phyloP scores from a whole-genome alignment of 2,329 filamentous ascomycete species.

The Botrytis elliptica region DNA sequence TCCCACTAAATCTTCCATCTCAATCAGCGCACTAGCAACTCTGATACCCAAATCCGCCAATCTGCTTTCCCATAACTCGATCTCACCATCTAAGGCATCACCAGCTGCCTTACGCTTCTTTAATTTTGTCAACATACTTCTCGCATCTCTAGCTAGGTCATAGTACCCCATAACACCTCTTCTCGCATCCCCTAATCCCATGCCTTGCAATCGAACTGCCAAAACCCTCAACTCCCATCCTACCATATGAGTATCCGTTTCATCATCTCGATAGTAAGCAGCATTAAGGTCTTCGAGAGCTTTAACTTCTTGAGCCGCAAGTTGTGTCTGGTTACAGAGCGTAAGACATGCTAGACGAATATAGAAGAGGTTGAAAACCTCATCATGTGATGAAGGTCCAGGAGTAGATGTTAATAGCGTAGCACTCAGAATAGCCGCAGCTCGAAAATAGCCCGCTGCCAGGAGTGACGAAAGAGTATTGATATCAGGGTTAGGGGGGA shows the following conservation, averaged over 20 bases:
- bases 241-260: constrained; percentile 62
- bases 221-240: constrained; percentile 87
- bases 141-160: constrained; percentile 77
- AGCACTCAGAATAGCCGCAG: constrained; percentile 68
- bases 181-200: constrained; percentile 81
- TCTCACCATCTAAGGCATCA: constrained; percentile 40
- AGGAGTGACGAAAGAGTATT: constrained; percentile 69
- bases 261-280: constrained; percentile 54
- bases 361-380: constrained; percentile 77
- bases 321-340: constrained; percentile 68
- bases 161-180: constrained; percentile 88
- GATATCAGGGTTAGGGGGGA: constrained; percentile 57
- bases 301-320: constrained; percentile 67
- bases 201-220: constrained; percentile 77
- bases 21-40: constrained; percentile 66
- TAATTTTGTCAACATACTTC: constrained; percentile 56
- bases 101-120: constrained; percentile 32
- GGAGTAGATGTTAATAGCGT: constrained; percentile 57
- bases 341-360: constrained; percentile 79
- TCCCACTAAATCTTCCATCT: constrained; percentile 84
- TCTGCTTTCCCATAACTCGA: constrained; percentile 67
- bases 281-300: constrained; percentile 62
- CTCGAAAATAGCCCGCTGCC: constrained; percentile 72
- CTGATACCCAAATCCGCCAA: constrained; percentile 72
- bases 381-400: constrained; percentile 55